These are phyloP conservation scores for Anthracocystis walkeri DNA, from an alignment of 1,284 basidiomycete species.

Conservation along the genomic window DNA sequence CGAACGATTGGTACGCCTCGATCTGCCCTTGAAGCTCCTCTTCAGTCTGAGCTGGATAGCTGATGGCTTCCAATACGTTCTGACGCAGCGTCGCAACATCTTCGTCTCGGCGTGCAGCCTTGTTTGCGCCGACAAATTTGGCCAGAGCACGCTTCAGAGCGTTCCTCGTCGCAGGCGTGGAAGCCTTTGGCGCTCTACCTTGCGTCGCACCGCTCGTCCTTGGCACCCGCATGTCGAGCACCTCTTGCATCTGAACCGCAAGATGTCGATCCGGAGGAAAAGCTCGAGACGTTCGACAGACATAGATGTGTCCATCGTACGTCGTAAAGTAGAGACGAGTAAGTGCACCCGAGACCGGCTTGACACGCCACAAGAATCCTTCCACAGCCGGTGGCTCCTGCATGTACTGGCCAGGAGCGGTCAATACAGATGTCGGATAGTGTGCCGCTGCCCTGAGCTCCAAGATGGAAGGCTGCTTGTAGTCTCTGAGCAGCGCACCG, in stretches of 20 bases:
- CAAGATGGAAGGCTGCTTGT: conserved; percentile 72
- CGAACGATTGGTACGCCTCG: conserved; percentile 56
- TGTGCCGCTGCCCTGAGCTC: conserved; percentile 81
- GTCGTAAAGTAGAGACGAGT: conserved; percentile 79
- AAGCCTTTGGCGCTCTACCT: conserved; percentile 8
- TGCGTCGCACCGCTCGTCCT: conserved; percentile 31
- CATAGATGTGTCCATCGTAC: conserved; percentile 81
- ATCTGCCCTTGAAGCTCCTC: conserved; percentile 56
- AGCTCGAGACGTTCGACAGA: conserved; percentile 74
- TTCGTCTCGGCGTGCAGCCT: conserved; percentile 54
- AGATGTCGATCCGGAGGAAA: conserved; percentile 77
- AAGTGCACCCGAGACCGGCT: conserved; percentile 75
- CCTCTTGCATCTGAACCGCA: conserved; percentile 70
- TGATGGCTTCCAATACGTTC: conserved; percentile 57
- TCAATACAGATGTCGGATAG: conserved; percentile 74
- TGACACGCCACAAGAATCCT: conserved; percentile 80
- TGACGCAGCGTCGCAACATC: conserved; percentile 69
- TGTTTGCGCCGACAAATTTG: conserved; percentile 43
- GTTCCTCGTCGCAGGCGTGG: conserved; percentile 14
- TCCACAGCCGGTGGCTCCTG: conserved; percentile 81
- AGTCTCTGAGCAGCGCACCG: conserved; percentile 78
- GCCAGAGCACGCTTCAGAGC: conserved; percentile 40
- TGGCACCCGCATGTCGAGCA: conserved; percentile 42
- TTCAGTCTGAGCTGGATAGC: conserved; percentile 44
- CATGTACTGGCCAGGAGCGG: conserved; percentile 75